Base-by-base conservation (phyloP, 1,284 basidiomycete species). In the Cystobasidium sp. region DNA sequence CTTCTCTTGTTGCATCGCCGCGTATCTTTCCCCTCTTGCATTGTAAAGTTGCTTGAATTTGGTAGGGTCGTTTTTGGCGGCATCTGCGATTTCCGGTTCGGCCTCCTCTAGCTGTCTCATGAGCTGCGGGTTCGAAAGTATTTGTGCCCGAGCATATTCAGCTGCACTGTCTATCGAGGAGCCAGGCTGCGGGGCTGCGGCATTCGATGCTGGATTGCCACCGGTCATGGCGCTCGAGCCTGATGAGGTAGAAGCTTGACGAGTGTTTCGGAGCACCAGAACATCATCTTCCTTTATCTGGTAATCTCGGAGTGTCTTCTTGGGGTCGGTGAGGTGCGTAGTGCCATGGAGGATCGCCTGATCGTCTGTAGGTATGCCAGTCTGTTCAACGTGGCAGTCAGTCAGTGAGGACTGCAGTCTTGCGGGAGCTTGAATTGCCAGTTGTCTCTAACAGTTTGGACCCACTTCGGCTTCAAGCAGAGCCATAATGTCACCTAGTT, bases 401-500 rank as follows among this genome's bases (percentile, higher is more conserved):
- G 10, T 64, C 58, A 64, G 61, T 44, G 0, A 24, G 22, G 10
- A 31, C 31, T 24, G 52, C 24, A 20, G 18, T 24, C 24, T 18
- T 14, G 44, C 63, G 39, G 16, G 18, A n/a, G 59, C n/a, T 41
- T 53, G 44, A n/a, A 10, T 12, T 12, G 16, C 49, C 41, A 37
- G 22, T 5, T 39, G 41, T 61, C 20, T 49, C 31, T 1, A 5
- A 31, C 31, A 52, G 20, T 31, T 37, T 5, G 58, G 46, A 77
- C 87, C 81, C 80, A 93, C 93, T 87, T 97, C 94, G 0, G 89
- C 94, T 82, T 95, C 93, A 31, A 96, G 85, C 68, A 97, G 85
- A 8, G 91, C 93, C 86, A 90, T 90, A 49, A 96, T 88, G 81
- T 94, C 91, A 84, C 92, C 91, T 37, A 97, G 86, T 80, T 91